These are phyloP conservation scores for Globisporangium irregulare DNA, from an alignment of 352 stramenopile genomes.

Conservation along the genomic window DNA sequence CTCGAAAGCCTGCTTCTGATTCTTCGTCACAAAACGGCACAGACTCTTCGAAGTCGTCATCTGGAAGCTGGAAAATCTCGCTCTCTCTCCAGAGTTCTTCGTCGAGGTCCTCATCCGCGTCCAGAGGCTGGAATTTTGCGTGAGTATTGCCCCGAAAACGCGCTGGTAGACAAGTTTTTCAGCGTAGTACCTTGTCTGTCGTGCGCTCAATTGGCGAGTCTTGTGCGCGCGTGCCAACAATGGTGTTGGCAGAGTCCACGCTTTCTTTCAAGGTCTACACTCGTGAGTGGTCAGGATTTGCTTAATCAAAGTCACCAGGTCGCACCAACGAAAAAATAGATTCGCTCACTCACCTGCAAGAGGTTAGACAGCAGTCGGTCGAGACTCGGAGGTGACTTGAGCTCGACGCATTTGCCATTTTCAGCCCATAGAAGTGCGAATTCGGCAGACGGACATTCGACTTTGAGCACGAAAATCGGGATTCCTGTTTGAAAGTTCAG, in stretches of 20 bases:
- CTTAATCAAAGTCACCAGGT: background rate
- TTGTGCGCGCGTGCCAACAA: background rate
- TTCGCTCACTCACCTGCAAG: slow-evolving; percentile 30
- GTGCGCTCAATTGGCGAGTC: background rate
- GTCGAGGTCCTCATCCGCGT: too few species aligned
- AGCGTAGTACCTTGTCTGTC: background rate
- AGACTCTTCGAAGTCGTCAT: background rate
- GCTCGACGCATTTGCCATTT: slow-evolving; percentile 25
- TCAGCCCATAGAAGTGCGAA: slow-evolving; percentile 31
- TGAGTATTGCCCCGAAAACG: background rate
- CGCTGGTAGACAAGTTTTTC: background rate
- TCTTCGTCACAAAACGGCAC: background rate
- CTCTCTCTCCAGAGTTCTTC: background rate
- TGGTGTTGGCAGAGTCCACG: background rate
- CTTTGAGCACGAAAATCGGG: slow-evolving; percentile 73
- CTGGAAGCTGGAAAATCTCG: background rate
- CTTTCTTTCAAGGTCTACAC: slow-evolving; percentile 1
- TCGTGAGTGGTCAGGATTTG: background rate
- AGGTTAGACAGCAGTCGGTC: slow-evolving; percentile 37
- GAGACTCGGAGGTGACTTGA: slow-evolving; percentile 41
- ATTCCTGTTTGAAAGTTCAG: slow-evolving; percentile 33
- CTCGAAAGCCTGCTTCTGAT: background rate
- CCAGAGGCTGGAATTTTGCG: background rate
- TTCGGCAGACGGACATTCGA: slow-evolving; percentile 29
- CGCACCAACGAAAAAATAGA: background rate